A percentile compares a stretch with the other conserved stretches of the same genome.
Conservation (phyloP, 176 grass and related monocot genomes). For the Puya raimondii region DNA sequence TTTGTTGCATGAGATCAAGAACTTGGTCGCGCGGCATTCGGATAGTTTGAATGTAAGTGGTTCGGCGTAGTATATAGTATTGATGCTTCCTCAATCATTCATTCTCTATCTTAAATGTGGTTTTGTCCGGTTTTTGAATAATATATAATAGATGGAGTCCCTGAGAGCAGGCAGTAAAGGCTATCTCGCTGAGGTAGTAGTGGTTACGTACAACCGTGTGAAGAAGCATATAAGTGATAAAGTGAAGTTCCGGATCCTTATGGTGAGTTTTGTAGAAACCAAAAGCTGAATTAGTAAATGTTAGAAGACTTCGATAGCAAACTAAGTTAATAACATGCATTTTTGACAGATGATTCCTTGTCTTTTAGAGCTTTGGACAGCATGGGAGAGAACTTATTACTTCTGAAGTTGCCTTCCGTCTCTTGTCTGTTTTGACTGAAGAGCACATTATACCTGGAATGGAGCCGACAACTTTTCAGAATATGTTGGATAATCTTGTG, state of each 20-base stretch:
- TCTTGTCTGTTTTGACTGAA: slow-evolving; percentile 72
- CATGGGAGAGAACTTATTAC: slow-evolving; percentile 98
- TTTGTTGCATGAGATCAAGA: slow-evolving; percentile 57
- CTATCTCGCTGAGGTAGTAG: slow-evolving; percentile 59
- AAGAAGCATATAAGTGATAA: slow-evolving; percentile 31
- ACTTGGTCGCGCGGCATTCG: slow-evolving; percentile 51
- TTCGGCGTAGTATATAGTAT: not conserved
- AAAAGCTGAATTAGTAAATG: not conserved
- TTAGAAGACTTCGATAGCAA: not conserved
- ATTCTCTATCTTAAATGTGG: slow-evolving; percentile 2
- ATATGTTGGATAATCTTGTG: slow-evolving; percentile 69
- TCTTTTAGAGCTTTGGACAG: slow-evolving; percentile 99
- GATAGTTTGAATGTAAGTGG: slow-evolving; percentile 60
- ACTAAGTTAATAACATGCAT: slow-evolving; percentile 36
- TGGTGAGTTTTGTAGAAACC: slow-evolving; percentile 40
- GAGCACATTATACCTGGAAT: slow-evolving; percentile 49
- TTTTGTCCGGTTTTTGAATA: not conserved
- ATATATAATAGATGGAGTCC: slow-evolving; percentile 56
- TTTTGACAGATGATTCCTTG: slow-evolving; percentile 98
- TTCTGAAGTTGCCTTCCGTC: slow-evolving; percentile 73
- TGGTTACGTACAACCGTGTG: slow-evolving; percentile 64
- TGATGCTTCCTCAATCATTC: not conserved
- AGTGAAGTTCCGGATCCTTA: slow-evolving; percentile 67
- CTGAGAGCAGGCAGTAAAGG: slow-evolving; percentile 54
- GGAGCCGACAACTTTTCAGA: slow-evolving; percentile 49